Conservation (phyloP, 2,329 filamentous ascomycete genomes). For the Fusarium sp. region DNA sequence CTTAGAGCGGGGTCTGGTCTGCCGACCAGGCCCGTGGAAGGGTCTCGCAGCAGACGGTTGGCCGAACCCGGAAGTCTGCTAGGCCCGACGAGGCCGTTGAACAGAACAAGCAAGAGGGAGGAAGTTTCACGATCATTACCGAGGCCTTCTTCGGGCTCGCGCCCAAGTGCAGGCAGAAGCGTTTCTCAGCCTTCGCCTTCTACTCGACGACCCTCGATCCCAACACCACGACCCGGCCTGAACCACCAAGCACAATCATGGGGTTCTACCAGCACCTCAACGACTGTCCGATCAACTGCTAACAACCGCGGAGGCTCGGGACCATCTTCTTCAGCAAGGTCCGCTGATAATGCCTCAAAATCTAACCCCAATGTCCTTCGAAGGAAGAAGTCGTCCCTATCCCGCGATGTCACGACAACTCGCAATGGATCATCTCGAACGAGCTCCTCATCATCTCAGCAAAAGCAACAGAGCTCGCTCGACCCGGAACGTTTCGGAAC, state of each 20-base stretch:
- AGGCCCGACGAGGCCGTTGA: conserved; percentile 40
- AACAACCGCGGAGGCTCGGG: conserved; percentile 50
- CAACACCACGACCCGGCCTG: conserved; percentile 40
- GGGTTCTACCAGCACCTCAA: conserved; percentile 52
- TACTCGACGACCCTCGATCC: conserved; percentile 40
- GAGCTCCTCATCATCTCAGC: conserved; percentile 57
- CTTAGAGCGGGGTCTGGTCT: conserved; percentile 55
- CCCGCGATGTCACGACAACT: conserved; percentile 51
- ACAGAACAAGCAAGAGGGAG: conserved; percentile 37
- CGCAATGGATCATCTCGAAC: conserved; percentile 54
- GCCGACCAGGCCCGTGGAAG: conserved; percentile 54
- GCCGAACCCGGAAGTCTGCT: conserved; percentile 36
- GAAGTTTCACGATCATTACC: conserved; percentile 31
- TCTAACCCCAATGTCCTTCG: conserved; percentile 58
- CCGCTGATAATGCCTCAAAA: conserved; percentile 48
- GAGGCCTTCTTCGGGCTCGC: conserved; percentile 31
- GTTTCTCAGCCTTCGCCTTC: conserved; percentile 40
- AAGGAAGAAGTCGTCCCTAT: conserved; percentile 62
- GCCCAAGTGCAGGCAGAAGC: conserved; percentile 36
- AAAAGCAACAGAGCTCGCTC: conserved; percentile 52
- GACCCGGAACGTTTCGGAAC: conserved; percentile 49
- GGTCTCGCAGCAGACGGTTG: conserved; percentile 45
- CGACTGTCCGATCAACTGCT: conserved; percentile 47
- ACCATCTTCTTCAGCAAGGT: conserved; percentile 50
- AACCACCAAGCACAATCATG: conserved; percentile 59